phyloP scores from a whole-genome alignment of 352 stramenopile genomes.

The Phytophthora agathidicida region DNA sequence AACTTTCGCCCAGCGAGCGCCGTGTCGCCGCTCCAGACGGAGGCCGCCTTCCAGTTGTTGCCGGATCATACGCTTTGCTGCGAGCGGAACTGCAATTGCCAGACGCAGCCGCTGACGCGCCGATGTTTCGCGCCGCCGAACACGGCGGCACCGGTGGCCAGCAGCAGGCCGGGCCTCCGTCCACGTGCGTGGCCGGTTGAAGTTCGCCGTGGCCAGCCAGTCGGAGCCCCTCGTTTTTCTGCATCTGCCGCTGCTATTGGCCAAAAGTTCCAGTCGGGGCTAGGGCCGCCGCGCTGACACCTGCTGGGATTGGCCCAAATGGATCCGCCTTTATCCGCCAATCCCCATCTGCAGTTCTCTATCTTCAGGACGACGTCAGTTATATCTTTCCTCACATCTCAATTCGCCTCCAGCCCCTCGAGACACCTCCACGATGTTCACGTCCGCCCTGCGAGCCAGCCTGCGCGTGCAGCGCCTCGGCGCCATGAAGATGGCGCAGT shows the following conservation, averaged over 20 bases:
- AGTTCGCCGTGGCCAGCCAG: conserved; percentile 6
- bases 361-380: conserved; percentile 23
- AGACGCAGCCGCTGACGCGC: conserved; percentile 24
- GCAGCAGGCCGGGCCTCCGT: conserved; percentile 12
- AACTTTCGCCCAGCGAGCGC: neutral
- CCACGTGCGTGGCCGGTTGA: conserved; percentile 17
- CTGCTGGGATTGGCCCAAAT: conserved; percentile 9
- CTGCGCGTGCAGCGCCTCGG: conserved; percentile 61
- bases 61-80: conserved; percentile 23
- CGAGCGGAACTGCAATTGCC: conserved; percentile 22
- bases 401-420: conserved; percentile 38
- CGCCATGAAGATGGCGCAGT: conserved; percentile 41
- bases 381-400: conserved; percentile 44
- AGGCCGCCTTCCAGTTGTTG: conserved; percentile 9
- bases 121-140: conserved; percentile 25
- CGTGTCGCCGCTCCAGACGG: neutral
- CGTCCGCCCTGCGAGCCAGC: conserved; percentile 57
- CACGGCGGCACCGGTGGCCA: conserved; percentile 21
- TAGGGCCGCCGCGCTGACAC: neutral
- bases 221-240: conserved; percentile 13
- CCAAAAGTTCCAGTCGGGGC: neutral
- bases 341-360: conserved; percentile 4
- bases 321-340: conserved; percentile 11
- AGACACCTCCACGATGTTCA: conserved; percentile 52
- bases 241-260: neutral